A percentile compares a stretch with the other conserved stretches of the same genome.
phyloP scores from a whole-genome alignment of 2,329 filamentous ascomycete species.

The Emmonsiellopsis sp. region DNA sequence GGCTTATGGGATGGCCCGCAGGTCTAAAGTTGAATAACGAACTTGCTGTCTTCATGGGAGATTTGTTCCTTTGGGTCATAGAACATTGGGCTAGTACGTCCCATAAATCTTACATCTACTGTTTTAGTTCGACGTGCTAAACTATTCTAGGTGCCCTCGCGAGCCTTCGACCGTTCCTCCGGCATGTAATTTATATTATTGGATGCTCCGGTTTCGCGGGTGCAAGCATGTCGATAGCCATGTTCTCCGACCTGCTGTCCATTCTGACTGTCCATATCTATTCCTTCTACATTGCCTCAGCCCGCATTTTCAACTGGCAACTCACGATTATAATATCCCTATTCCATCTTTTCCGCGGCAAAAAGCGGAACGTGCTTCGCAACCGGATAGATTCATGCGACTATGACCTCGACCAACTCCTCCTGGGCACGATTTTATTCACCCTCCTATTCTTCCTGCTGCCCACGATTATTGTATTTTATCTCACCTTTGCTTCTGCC shows the following conservation, averaged over 20 bases:
- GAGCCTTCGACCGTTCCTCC: constrained; percentile 68
- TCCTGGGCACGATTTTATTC: constrained; percentile 93
- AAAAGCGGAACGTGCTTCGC: constrained; percentile 92
- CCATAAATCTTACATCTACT: neutral
- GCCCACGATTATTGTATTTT: constrained; percentile 92
- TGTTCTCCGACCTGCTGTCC: constrained; percentile 89
- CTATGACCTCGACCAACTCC: constrained; percentile 92
- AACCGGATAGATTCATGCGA: constrained; percentile 98
- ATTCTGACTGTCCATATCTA: constrained; percentile 92
- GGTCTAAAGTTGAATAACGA: constrained; percentile 93
- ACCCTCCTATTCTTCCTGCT: constrained; percentile 90
- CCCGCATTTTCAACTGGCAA: constrained; percentile 97
- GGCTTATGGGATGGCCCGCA: constrained; percentile 93
- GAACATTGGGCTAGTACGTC: constrained; percentile 84
- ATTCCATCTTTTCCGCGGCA: constrained; percentile 97
- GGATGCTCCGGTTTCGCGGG: constrained; percentile 92
- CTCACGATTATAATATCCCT: constrained; percentile 91
- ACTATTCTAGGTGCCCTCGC: constrained; percentile 57
- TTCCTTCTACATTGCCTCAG: constrained; percentile 93
- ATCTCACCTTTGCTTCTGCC: constrained; percentile 88
- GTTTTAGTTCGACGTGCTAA: constrained; percentile 8
- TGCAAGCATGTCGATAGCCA: constrained; percentile 90
- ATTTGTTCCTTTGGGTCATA: constrained; percentile 96
- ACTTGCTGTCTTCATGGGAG: constrained; percentile 84
- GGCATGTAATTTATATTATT: constrained; percentile 80